phyloP scores from a whole-genome alignment of 768 basidiomycete genomes.

The Mycena sanguinolenta region DNA sequence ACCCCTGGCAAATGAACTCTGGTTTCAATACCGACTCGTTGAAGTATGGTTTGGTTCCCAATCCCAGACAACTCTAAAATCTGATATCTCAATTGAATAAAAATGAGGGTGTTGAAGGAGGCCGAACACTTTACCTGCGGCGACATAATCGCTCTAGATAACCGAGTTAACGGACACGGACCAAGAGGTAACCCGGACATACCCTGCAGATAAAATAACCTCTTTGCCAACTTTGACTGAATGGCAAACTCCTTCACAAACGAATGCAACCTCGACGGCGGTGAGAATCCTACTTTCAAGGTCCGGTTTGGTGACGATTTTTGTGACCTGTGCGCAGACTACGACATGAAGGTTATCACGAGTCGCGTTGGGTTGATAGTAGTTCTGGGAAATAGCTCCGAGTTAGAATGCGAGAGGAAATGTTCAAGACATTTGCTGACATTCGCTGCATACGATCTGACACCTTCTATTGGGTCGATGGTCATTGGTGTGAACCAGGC shows the following conservation, averaged over 20 bases:
- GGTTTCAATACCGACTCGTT: constrained; percentile 33
- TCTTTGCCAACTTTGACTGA: constrained; percentile 33
- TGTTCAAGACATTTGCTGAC: neutral
- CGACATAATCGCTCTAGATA: constrained; percentile 35
- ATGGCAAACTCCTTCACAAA: constrained; percentile 32
- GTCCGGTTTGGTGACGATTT: constrained; percentile 31
- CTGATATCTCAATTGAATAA: constrained; percentile 35
- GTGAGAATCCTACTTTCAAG: constrained; percentile 39
- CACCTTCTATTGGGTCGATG: constrained; percentile 9
- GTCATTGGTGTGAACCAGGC: constrained; percentile 19
- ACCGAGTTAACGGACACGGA: neutral
- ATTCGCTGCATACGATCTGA: constrained; percentile 28
- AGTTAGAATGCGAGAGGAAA: constrained; percentile 9
- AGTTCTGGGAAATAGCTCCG: constrained; percentile 27
- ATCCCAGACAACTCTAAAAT: constrained; percentile 45
- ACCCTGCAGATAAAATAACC: constrained; percentile 34
- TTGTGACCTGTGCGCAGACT: constrained; percentile 44
- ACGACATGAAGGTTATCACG: constrained; percentile 48
- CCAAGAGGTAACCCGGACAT: neutral
- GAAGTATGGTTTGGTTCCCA: constrained; percentile 33
- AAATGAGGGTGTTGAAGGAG: neutral
- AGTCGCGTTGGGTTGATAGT: constrained; percentile 40
- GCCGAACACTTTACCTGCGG: constrained; percentile 34
- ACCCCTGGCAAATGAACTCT: constrained; percentile 48
- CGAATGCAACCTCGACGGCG: constrained; percentile 40